Evolutionary conservation across 2,329 filamentous ascomycete genomes (phyloP).

Genomic region (Eutypa lata): DNA sequence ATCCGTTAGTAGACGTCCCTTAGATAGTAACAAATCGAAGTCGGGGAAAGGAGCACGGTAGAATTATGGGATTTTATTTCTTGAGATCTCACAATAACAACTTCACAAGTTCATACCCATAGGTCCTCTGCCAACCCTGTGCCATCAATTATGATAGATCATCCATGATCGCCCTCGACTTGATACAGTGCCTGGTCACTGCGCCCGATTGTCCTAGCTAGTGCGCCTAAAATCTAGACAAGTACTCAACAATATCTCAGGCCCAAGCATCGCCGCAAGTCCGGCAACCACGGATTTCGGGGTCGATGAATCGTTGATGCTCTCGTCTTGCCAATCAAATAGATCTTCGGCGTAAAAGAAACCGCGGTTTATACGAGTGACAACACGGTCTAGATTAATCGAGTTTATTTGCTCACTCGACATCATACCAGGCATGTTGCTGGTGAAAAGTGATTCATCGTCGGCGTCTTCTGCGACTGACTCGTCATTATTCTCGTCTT

Average conservation of each 20-base stretch:
- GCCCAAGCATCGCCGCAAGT: constrained; percentile 63
- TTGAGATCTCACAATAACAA: too few species aligned
- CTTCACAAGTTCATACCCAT: too few species aligned
- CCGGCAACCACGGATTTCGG: constrained; percentile 65
- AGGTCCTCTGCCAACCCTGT: too few species aligned
- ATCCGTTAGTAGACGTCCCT: too few species aligned
- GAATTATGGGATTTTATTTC: too few species aligned
- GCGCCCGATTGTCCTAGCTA: background rate
- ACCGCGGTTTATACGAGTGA: constrained; percentile 42
- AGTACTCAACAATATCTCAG: constrained; percentile 53
- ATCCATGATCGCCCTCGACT: background rate
- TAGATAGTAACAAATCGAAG: too few species aligned
- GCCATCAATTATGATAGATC: too few species aligned
- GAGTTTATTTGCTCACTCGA: constrained; percentile 49
- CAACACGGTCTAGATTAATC: constrained; percentile 58
- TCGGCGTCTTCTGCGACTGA: constrained; percentile 9
- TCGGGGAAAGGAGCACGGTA: too few species aligned
- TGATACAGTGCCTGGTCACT: too few species aligned
- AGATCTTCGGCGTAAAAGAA: constrained; percentile 29
- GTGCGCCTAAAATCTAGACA: constrained; percentile 52
- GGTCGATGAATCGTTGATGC: constrained; percentile 44
- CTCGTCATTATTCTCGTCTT: constrained; percentile 5
- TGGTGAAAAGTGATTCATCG: constrained; percentile 47
- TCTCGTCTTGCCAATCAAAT: constrained; percentile 55
- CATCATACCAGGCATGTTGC: constrained; percentile 66